Percentiles rank a stretch among this genome's conserved stretches.
These are phyloP conservation scores for Colletotrichum cuscutae DNA, from an alignment of 2,329 filamentous ascomycete species.

Conservation along the genomic window DNA sequence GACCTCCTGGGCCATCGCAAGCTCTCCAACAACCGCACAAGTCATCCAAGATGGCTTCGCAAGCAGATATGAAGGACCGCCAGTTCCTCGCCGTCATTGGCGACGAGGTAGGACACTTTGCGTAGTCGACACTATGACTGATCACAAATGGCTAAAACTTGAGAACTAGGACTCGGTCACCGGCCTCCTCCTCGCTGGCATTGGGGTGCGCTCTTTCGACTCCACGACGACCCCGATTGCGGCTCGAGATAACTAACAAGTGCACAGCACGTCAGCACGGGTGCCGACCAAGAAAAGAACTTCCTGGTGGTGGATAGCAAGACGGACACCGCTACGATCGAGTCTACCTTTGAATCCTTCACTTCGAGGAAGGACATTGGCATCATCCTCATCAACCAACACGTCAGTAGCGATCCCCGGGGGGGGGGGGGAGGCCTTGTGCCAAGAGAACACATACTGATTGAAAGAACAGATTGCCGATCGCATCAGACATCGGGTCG, in stretches of 20 bases:
- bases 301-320: slow-evolving; percentile 96
- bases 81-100: slow-evolving; percentile 98
- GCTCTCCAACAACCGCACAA: slow-evolving; percentile 31
- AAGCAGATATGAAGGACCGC: slow-evolving; percentile 79
- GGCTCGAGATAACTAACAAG: slow-evolving; percentile 1
- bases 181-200: slow-evolving; percentile 91
- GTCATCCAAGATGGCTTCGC: slow-evolving; percentile 55
- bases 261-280: slow-evolving; percentile 85
- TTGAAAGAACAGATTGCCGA: slow-evolving; percentile 79
- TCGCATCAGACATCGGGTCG: slow-evolving; percentile 88
- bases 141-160: slow-evolving; percentile 31
- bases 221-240: neutral
- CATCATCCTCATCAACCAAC: slow-evolving; percentile 96
- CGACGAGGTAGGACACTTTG: slow-evolving; percentile 77
- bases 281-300: slow-evolving; percentile 93
- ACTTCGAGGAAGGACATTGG: slow-evolving; percentile 95
- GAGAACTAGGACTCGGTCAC: slow-evolving; percentile 87
- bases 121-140: slow-evolving; percentile 41
- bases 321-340: slow-evolving; percentile 89
- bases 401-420: slow-evolving; percentile 67
- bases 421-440: neutral
- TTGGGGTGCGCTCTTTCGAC: slow-evolving; percentile 74
- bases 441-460: slow-evolving; percentile 36
- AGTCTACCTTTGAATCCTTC: slow-evolving; percentile 89
- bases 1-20: slow-evolving; percentile 20